Conservation (phyloP, 2,329 filamentous ascomycete genomes). For the Aspergillus brasiliensis region DNA sequence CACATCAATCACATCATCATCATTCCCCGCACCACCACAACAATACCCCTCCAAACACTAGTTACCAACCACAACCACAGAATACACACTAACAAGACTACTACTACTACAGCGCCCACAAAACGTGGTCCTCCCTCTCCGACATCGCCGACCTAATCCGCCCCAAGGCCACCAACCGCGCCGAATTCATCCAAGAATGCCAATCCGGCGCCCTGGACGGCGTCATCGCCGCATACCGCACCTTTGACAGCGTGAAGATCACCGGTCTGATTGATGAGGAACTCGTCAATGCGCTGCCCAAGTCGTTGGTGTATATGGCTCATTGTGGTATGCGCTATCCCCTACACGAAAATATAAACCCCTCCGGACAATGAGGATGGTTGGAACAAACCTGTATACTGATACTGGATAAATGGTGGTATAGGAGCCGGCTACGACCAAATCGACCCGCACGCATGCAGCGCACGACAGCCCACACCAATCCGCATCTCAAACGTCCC, state of each 20-base stretch:
- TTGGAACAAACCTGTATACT: not conserved
- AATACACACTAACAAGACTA: not conserved
- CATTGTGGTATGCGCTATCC: constrained; percentile 38
- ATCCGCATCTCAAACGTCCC: constrained; percentile 78
- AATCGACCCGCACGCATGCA: constrained; percentile 73
- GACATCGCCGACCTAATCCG: constrained; percentile 66
- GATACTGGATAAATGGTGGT: not conserved
- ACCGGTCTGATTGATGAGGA: constrained; percentile 73
- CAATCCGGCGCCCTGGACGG: constrained; percentile 66
- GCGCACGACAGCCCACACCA: constrained; percentile 54
- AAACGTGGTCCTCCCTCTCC: constrained; percentile 64
- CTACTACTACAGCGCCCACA: constrained; percentile 53
- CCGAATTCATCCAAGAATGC: constrained; percentile 70
- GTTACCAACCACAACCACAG: not conserved
- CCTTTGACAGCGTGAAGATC: constrained; percentile 63
- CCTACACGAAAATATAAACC: not conserved
- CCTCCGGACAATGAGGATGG: too few species aligned
- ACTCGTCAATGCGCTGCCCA: constrained; percentile 57
- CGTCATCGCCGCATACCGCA: constrained; percentile 68
- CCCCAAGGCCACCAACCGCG: constrained; percentile 63
- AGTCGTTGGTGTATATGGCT: constrained; percentile 40
- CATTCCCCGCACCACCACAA: not conserved
- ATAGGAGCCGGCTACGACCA: constrained; percentile 85
- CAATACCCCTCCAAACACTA: not conserved
- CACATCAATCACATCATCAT: not conserved